Evolutionary conservation across 805 yeast genomes (phyloP), one percentile per base, ranked within the genome.

Genomic region (Trichomonascus vanleenenianus): DNA sequence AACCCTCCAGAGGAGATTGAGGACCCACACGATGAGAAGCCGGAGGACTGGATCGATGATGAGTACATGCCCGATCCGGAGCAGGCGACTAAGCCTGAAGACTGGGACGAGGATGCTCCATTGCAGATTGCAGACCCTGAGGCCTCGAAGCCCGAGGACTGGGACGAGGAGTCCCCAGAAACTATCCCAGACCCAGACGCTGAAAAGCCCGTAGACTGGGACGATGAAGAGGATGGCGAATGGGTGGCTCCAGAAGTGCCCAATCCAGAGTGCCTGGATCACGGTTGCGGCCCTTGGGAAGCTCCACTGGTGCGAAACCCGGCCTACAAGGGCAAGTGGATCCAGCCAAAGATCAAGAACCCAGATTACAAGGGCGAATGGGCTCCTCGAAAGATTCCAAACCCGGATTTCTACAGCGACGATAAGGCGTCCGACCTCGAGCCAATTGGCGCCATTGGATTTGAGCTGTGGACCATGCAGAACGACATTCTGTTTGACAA

Each of bases 381-480:
- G 96, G 50, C 61, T 15, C 91, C 94, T 31, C 73, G 75, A 43
- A 58, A 55, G 53, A 75, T 84, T 50, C 63, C 77, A 14, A 89
- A 88, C 59, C 95, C 96, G 4, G 71, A 76, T 31, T 85, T 73
- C 63, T 76, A 63, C 53, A 80, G 75, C 54, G 86, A 81, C 56
- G 31, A 22, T 40, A 66, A 56, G 3, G 88, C 93, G 3, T 69
- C 82, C 9, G 69, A 79, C 52, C 63, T 82, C 47, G 81, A 77
- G 54, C 76, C 80, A 30, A 76, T 86, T 51, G 89, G 88, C 19
- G 95, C 84, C 9, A 56, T 87, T 39, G 96, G 95, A 7, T 85
- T 89, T 58, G 97, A 88, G 63, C 68, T 88, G 51, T 88, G 96
- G 95, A 76, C 91, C 40, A 83, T 88, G 81, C 81, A 85, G 52